phyloP scores from a whole-genome alignment of 208 protist genomes.

The Willaertia magna region DNA sequence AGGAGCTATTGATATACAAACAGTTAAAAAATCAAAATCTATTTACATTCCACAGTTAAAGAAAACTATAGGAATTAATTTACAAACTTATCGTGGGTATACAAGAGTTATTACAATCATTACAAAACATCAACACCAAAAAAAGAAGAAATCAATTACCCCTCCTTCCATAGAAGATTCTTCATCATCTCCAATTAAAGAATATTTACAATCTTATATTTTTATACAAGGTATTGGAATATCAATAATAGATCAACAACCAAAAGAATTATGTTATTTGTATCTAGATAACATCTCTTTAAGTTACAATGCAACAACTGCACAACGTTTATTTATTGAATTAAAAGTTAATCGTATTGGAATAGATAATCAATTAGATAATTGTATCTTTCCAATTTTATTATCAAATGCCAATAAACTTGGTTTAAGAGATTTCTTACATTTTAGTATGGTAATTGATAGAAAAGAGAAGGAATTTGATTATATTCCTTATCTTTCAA shows the following conservation, averaged over 20 bases:
- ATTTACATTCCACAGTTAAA: not conserved
- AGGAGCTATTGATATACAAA: not conserved
- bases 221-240: not conserved
- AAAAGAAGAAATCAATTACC: too few relatives aligned
- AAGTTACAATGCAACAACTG: not conserved
- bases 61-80: not conserved
- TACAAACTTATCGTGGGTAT: not conserved
- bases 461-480: not conserved
- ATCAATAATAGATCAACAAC: not conserved
- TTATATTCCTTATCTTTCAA: not conserved
- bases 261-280: not conserved
- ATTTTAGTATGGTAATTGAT: not conserved
- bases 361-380: not conserved
- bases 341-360: not conserved
- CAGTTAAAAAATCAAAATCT: not conserved
- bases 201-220: not conserved
- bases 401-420: not conserved
- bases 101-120: not conserved
- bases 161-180: not conserved
- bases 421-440: not conserved
- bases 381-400: not conserved
- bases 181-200: not conserved
- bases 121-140: not conserved
- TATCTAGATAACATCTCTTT: not conserved
- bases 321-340: not conserved